Evolutionary conservation across 768 basidiomycete species (phyloP), one percentile per base, ranked within the genome.

Genomic region (Hericium coralloides): DNA sequence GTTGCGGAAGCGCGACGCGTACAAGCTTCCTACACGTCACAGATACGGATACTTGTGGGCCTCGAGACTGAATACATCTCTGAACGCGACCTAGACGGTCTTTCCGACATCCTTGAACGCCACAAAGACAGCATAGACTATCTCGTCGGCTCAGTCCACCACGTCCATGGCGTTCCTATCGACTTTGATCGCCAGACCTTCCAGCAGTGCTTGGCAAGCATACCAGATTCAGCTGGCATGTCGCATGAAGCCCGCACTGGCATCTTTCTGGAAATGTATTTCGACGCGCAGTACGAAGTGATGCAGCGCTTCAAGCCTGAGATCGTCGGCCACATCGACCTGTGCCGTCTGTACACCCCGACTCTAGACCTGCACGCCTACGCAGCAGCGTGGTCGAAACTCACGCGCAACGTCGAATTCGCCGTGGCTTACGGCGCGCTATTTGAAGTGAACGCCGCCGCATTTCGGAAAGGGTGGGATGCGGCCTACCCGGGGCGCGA

Each of bases 1-100:
- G 68, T 98, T 17, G 67, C 69, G 18, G 89, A 93, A 72, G 95
- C 95, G 1, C 82, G 87, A 63, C 83, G 85, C 7, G 79, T 97
- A 41, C 88, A 88, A 64, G 56, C 58, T 5, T 58, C 67, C 2
- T 90, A 95, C 65, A 76, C 81, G 3, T 65, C 73, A n/a, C 68
- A 76, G 54, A 92, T 98, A 65, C 74, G 76, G 15, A 76, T 99
- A 38, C 75, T 97, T 51, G 84, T 97, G 58, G 95, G 97, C 10
- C 74, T 95, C 41, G 95, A 99, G 70, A 97, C 95, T 7, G 97
- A 98, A 65, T 84, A 79, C 68, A 93, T 98, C 69, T 84, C 89
- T 10, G 48, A 69, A 3, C 60, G 71, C 17, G 92, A 95, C 70
- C 74, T 92, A 20, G 74, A 79, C 58, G 68, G 72, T 20, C 76